Evolutionary conservation across 2,329 filamentous ascomycete species (phyloP).

Genomic region (Lasiodiplodia theobromae): DNA sequence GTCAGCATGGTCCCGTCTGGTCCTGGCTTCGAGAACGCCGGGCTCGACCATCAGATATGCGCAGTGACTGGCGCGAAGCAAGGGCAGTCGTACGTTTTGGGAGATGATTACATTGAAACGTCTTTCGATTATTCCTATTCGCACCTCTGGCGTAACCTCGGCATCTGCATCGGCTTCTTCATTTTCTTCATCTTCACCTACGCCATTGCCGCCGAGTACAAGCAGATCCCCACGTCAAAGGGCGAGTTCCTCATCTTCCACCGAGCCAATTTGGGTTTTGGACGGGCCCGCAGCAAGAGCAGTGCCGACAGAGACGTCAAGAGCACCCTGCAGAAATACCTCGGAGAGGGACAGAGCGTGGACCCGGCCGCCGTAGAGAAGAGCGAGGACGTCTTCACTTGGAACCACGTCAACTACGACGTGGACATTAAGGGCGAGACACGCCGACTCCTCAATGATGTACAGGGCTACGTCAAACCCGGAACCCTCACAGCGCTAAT

Average conservation of each 20-base stretch:
- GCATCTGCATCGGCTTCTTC: constrained; percentile 71
- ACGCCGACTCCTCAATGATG: constrained; percentile 60
- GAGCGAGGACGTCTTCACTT: neutral
- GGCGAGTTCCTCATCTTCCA: constrained; percentile 74
- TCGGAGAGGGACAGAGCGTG: neutral
- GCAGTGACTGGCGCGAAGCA: constrained; percentile 47
- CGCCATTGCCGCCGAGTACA: constrained; percentile 67
- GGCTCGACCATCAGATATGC: constrained; percentile 54
- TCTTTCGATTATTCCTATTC: constrained; percentile 49
- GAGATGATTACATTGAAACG: constrained; percentile 46
- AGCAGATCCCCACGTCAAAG: constrained; percentile 53
- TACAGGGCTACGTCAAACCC: constrained; percentile 63
- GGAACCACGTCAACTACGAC: constrained; percentile 42
- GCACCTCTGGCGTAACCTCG: constrained; percentile 63
- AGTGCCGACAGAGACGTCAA: neutral
- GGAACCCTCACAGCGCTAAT: constrained; percentile 59
- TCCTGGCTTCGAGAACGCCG: constrained; percentile 28
- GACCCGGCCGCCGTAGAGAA: neutral
- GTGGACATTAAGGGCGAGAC: constrained; percentile 52
- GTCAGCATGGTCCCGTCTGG: constrained; percentile 55
- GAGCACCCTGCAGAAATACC: neutral
- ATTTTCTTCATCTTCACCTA: constrained; percentile 70
- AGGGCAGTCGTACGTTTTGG: constrained; percentile 47
- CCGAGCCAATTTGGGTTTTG: constrained; percentile 33
- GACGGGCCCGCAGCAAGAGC: neutral